phyloP scores from a whole-genome alignment of 176 grass and related monocot genomes.

The Calamus simplicifolius region DNA sequence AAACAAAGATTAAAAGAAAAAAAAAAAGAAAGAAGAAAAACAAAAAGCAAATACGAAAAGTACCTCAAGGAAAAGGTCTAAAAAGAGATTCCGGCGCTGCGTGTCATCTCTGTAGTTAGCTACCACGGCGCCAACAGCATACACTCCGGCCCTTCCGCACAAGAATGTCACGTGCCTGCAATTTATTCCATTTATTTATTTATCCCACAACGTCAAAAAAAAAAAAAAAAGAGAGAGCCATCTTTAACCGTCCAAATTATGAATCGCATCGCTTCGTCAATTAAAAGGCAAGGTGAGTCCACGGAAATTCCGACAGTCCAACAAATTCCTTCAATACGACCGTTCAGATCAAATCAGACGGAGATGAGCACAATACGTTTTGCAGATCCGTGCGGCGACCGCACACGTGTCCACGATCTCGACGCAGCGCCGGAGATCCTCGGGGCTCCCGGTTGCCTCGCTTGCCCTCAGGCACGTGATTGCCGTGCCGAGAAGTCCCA shows the following conservation, averaged over 20 bases:
- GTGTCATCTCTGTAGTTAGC: neutral
- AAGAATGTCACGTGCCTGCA: neutral
- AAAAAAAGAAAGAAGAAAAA: no score
- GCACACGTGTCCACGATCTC: neutral
- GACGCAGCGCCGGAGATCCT: neutral
- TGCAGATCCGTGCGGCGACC: neutral
- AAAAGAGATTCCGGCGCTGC: neutral
- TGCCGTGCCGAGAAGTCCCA: neutral
- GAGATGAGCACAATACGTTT: neutral
- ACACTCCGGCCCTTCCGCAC: neutral
- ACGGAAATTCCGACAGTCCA: no score
- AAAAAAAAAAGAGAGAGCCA: no score
- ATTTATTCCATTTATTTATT: neutral
- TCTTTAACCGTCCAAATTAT: no score
- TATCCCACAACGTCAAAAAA: no score
- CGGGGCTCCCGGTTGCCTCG: neutral
- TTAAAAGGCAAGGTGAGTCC: no score
- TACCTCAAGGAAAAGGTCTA: constrained; percentile 1
- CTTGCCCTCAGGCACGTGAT: neutral
- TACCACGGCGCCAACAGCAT: neutral
- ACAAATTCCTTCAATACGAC: no score
- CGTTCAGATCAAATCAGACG: neutral
- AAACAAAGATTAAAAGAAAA: no score
- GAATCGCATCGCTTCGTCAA: no score
- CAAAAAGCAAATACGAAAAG: neutral